phyloP scores from a whole-genome alignment of 2,329 filamentous ascomycete genomes.

The Exophiala phaeomuriformis region DNA sequence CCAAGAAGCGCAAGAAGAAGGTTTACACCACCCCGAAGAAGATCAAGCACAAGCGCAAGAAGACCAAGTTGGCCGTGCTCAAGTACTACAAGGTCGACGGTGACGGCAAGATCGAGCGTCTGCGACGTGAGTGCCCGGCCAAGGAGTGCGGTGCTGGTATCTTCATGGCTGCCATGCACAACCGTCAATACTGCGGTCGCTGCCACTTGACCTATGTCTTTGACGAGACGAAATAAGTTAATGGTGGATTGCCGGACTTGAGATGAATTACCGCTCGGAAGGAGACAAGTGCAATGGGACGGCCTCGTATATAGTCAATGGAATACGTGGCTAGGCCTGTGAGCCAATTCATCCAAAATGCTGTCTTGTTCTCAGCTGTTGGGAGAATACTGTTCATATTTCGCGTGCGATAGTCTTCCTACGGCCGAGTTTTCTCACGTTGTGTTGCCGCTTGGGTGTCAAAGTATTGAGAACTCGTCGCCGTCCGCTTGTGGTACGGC shows the following conservation, averaged over 20 bases:
- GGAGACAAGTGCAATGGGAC: too few species aligned
- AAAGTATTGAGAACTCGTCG: too few species aligned
- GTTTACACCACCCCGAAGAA: constrained; percentile 99
- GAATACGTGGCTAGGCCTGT: background rate
- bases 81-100: constrained; percentile 99
- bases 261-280: background rate
- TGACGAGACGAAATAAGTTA: constrained; percentile 26
- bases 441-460: too few species aligned
- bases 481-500: too few species aligned
- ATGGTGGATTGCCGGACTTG: background rate
- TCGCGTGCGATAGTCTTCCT: too few species aligned
- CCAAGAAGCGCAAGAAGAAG: constrained; percentile 99
- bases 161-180: constrained; percentile 99
- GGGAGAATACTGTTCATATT: too few species aligned
- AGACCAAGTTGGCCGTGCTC: constrained; percentile 99
- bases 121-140: constrained; percentile 92
- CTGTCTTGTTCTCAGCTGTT: too few species aligned
- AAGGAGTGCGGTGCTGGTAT: constrained; percentile 98
- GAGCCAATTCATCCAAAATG: background rate
- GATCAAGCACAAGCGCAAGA: constrained; percentile 99
- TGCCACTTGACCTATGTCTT: constrained; percentile 38
- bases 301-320: constrained; percentile 1
- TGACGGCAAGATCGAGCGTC: constrained; percentile 99
- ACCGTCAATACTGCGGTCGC: constrained; percentile 90
- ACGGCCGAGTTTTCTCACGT: too few species aligned